phyloP scores from a whole-genome alignment of 176 grass and related monocot genomes.

The Aechmea fasciata region DNA sequence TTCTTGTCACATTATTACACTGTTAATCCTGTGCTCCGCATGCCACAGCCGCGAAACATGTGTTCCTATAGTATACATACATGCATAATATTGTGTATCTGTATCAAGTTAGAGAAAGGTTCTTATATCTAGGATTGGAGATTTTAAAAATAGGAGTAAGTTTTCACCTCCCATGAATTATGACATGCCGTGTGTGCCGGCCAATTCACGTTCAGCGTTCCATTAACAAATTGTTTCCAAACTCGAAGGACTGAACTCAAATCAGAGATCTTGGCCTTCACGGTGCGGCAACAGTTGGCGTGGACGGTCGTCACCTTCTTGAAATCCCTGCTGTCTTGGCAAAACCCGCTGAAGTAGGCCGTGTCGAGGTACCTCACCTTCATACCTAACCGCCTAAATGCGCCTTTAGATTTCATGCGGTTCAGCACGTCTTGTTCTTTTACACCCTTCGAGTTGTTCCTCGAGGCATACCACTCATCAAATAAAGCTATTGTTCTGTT shows the following conservation, averaged over 20 bases:
- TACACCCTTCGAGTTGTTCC: slow-evolving; percentile 17
- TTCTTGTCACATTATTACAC: background rate
- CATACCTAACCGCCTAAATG: slow-evolving; percentile 32
- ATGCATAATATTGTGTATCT: too few relatives aligned
- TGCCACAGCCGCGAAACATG: too few relatives aligned
- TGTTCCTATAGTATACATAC: too few relatives aligned
- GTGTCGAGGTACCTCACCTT: slow-evolving; percentile 57
- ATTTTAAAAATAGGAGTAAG: background rate
- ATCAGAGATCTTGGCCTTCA: slow-evolving; percentile 57
- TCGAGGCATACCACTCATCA: slow-evolving; percentile 31
- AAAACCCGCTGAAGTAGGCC: slow-evolving; percentile 53
- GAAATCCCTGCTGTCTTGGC: slow-evolving; percentile 41
- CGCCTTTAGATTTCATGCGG: slow-evolving; percentile 37
- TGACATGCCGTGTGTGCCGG: background rate
- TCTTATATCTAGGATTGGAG: background rate
- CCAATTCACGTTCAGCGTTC: background rate
- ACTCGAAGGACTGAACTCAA: slow-evolving; percentile 33
- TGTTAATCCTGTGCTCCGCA: background rate
- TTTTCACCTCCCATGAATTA: background rate
- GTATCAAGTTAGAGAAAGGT: too few relatives aligned
- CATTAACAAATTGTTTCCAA: slow-evolving; percentile 5
- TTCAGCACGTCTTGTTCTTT: slow-evolving; percentile 63
- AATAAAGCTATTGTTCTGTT: slow-evolving; percentile 35
- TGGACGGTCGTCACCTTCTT: slow-evolving; percentile 60
- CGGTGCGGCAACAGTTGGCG: slow-evolving; percentile 71